Evolutionary conservation across 176 grass and related monocot genomes (phyloP).

Genomic region (Oryza coarctata): DNA sequence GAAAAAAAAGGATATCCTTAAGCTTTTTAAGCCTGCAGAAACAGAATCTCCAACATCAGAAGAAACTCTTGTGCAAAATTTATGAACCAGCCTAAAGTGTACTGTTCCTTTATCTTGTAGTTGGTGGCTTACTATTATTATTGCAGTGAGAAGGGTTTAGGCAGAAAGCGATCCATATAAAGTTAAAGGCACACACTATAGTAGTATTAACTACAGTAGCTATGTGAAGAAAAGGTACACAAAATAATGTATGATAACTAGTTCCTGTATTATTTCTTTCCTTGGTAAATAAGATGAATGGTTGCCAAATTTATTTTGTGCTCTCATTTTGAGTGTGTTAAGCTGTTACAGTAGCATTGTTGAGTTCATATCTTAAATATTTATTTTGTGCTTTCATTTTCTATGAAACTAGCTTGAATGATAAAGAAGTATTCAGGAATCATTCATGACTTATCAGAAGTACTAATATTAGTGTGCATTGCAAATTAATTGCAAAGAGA

Average conservation of each 20-base stretch:
- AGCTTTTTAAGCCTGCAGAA: slow-evolving; percentile 10
- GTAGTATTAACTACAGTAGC: not conserved
- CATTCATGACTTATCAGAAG: slow-evolving; percentile 29
- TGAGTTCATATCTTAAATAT: not conserved
- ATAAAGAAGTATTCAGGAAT: not conserved
- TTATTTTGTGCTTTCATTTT: not conserved
- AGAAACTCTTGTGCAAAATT: slow-evolving; percentile 13
- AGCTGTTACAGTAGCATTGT: not conserved
- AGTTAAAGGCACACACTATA: not conserved
- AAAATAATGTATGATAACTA: slow-evolving; percentile 31
- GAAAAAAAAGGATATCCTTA: slow-evolving; percentile 9
- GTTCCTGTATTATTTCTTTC: not conserved
- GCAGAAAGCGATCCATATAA: not conserved
- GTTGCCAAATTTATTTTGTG: not conserved
- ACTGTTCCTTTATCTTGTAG: not conserved
- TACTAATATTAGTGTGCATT: slow-evolving; percentile 20
- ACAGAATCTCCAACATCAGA: slow-evolving; percentile 14
- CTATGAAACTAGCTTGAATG: not conserved
- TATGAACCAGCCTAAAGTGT: slow-evolving; percentile 3
- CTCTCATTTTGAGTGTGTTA: too few species aligned
- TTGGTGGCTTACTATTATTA: slow-evolving; percentile 15
- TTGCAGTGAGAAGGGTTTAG: not conserved
- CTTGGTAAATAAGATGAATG: slow-evolving; percentile 26
- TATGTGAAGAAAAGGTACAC: not conserved
- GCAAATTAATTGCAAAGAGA: slow-evolving; percentile 16